phyloP scores from a whole-genome alignment of 495 filamentous ascomycete species.

The Polyplosphaeria fusca region DNA sequence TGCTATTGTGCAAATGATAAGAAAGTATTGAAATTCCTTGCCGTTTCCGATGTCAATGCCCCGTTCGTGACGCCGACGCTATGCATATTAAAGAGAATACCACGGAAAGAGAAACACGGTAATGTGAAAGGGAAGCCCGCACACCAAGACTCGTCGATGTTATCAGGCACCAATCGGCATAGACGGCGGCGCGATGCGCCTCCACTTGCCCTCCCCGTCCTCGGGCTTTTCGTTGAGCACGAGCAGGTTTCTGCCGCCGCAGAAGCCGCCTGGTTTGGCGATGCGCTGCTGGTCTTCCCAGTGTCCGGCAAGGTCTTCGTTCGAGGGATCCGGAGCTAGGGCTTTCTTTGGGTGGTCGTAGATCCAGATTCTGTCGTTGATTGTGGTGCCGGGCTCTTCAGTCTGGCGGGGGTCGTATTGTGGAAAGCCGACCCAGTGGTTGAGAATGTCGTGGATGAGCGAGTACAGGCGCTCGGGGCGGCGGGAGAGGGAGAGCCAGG shows the following conservation, averaged over 20 bases:
- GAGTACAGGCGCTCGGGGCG: conserved; percentile 36
- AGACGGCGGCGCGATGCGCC: conserved; percentile 11
- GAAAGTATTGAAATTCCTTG: too few relatives aligned
- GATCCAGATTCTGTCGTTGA: conserved; percentile 21
- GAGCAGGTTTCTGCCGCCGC: conserved; percentile 24
- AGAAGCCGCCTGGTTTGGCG: conserved; percentile 28
- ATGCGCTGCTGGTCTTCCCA: conserved; percentile 4
- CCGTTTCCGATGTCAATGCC: too few relatives aligned
- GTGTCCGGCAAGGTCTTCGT: conserved; percentile 7
- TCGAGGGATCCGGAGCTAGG: background rate
- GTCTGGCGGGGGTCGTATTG: conserved; percentile 19
- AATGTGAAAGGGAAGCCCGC: too few relatives aligned
- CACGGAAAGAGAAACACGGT: too few relatives aligned
- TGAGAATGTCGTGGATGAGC: conserved; percentile 33
- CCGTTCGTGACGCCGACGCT: too few relatives aligned
- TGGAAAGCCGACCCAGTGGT: conserved; percentile 23
- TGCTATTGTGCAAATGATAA: too few relatives aligned
- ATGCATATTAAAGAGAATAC: too few relatives aligned
- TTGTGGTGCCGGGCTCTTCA: conserved; percentile 27
- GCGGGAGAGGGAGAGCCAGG: conserved; percentile 34
- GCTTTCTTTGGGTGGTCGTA: conserved; percentile 21
- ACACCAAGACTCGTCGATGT: too few relatives aligned
- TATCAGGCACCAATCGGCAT: background rate
- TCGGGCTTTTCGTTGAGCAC: conserved; percentile 26
- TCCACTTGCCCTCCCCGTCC: conserved; percentile 27